phyloP scores from a whole-genome alignment of 2,329 filamentous ascomycete genomes.

The Trichoderma endophyticum region DNA sequence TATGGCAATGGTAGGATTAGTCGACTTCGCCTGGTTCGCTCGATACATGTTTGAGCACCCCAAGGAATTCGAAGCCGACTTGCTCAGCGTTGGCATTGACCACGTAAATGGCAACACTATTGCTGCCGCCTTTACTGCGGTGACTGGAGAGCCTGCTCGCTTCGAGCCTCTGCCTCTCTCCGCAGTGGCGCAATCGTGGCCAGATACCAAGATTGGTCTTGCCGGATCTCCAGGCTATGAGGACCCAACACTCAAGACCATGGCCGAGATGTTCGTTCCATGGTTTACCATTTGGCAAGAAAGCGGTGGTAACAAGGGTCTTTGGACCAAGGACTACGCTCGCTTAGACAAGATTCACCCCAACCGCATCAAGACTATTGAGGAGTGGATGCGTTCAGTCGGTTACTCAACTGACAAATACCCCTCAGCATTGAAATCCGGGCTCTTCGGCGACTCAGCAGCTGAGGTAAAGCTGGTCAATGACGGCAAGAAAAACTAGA shows the following conservation, averaged over 20 bases:
- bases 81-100: conserved; percentile 20
- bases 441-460: neutral
- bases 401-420: conserved; percentile 17
- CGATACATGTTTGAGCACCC: conserved; percentile 20
- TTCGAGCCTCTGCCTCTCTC: conserved; percentile 13
- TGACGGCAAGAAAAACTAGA: neutral
- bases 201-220: conserved; percentile 2
- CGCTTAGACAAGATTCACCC: conserved; percentile 20
- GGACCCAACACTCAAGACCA: conserved; percentile 17
- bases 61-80: conserved; percentile 17
- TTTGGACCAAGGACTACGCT: conserved; percentile 19
- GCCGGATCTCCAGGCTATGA: conserved; percentile 14
- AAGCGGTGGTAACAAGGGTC: conserved; percentile 19
- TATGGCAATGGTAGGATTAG: conserved; percentile 9
- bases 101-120: conserved; percentile 16
- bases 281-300: conserved; percentile 20
- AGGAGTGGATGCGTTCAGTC: conserved; percentile 21
- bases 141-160: conserved; percentile 17
- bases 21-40: conserved; percentile 17
- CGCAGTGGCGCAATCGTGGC: neutral
- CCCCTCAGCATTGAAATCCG: neutral
- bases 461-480: too few species aligned
- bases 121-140: conserved; percentile 14
- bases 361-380: conserved; percentile 12
- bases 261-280: conserved; percentile 14